A percentile compares a stretch with the other conserved stretches of the same genome.
Evolutionary conservation across 2,329 filamentous ascomycete species (phyloP).

Genomic region (Talaromyces albobiverticillius): DNA sequence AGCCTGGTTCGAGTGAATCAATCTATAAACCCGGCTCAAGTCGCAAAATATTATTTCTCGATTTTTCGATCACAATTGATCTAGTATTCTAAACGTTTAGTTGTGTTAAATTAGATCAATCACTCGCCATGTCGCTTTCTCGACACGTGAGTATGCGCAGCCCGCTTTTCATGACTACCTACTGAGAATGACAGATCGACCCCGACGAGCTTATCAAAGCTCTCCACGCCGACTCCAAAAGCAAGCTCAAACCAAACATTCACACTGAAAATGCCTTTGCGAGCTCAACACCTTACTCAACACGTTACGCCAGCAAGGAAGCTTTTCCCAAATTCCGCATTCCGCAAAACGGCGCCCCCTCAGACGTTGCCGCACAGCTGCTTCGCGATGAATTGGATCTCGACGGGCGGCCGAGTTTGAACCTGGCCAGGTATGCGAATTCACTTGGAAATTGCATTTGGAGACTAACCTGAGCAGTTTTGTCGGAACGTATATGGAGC

Average conservation of each 20-base stretch:
- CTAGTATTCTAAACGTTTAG: no score
- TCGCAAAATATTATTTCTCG: no score
- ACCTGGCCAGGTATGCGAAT: slow-evolving; percentile 54
- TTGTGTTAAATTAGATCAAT: no score
- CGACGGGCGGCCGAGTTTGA: slow-evolving; percentile 65
- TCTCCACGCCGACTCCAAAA: slow-evolving; percentile 22
- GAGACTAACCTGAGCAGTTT: slow-evolving; percentile 46
- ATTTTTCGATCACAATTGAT: no score
- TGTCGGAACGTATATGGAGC: slow-evolving; percentile 70
- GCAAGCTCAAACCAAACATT: slow-evolving; percentile 25
- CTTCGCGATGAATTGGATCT: slow-evolving; percentile 62
- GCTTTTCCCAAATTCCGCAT: slow-evolving; percentile 34
- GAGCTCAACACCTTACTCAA: slow-evolving; percentile 30
- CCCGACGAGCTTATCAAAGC: slow-evolving; percentile 25
- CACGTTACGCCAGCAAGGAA: slow-evolving; percentile 30
- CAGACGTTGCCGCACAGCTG: slow-evolving; percentile 63
- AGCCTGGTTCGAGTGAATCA: no score
- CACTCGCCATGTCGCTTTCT: slow-evolving; percentile 7
- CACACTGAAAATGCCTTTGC: slow-evolving; percentile 24
- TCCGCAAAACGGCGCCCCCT: slow-evolving; percentile 27
- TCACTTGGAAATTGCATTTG: neutral
- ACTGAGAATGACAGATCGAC: slow-evolving; percentile 21
- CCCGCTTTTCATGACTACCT: neutral
- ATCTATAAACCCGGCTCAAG: no score
- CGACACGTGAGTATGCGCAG: slow-evolving; percentile 2